These are phyloP conservation scores for Rhodosorus marinus DNA, from an alignment of 23 red algal genomes.

Conservation along the genomic window DNA sequence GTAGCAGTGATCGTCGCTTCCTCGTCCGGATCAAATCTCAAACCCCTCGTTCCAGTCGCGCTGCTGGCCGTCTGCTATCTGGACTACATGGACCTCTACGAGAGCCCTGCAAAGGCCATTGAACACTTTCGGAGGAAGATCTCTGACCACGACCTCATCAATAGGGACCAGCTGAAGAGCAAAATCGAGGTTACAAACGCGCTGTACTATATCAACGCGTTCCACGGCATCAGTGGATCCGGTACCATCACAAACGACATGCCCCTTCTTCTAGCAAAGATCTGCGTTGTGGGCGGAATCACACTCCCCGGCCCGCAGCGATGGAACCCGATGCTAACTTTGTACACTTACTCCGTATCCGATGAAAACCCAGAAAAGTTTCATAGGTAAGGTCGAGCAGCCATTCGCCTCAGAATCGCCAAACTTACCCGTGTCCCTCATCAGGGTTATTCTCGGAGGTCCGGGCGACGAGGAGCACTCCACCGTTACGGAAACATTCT, in stretches of 20 bases:
- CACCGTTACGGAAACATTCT: conserved; percentile 32
- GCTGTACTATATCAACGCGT: conserved; percentile 23
- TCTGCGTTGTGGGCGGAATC: conserved; percentile 41
- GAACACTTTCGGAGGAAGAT: too few relatives aligned
- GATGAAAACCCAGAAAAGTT: conserved; percentile 7
- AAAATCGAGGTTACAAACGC: conserved; percentile 26
- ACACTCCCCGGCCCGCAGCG: conserved; percentile 28
- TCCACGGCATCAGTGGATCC: conserved; percentile 34
- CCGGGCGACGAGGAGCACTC: conserved; percentile 8
- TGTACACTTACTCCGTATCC: conserved; percentile 19
- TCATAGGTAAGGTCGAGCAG: too few relatives aligned
- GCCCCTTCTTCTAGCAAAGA: conserved; percentile 39
- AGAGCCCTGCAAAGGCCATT: conserved; percentile 23
- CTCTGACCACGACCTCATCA: conserved; percentile 8
- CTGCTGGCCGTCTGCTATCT: conserved; percentile 33
- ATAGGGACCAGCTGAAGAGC: conserved; percentile 11
- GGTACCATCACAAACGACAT: conserved; percentile 14
- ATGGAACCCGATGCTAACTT: conserved; percentile 63
- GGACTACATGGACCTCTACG: conserved; percentile 15
- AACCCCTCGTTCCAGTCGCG: conserved; percentile 20
- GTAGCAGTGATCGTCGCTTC: conserved; percentile 37
- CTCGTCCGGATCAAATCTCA: conserved; percentile 16
- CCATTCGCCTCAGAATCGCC: too few relatives aligned
- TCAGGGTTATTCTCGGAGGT: conserved; percentile 24
- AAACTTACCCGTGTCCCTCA: too few relatives aligned